Conservation (phyloP, 352 stramenopile species). For the Phytophthora sansomeana region DNA sequence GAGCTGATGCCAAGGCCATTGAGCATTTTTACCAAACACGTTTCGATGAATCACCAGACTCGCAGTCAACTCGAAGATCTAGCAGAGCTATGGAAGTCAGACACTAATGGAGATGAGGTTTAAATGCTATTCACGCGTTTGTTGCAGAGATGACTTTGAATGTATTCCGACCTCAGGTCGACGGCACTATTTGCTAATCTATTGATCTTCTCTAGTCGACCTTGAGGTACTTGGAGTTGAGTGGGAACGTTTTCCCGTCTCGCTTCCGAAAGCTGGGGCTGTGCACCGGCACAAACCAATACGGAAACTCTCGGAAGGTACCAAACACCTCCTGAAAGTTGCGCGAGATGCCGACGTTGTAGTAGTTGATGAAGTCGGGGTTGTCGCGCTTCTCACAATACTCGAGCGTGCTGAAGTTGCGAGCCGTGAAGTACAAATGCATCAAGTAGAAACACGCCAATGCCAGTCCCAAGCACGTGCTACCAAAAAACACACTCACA, state of each 20-base stretch:
- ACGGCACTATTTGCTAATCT: conserved; percentile 1
- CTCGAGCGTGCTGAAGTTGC: conserved; percentile 88
- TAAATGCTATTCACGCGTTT: conserved; percentile 4
- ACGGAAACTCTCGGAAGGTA: conserved; percentile 58
- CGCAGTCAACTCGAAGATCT: conserved; percentile 9
- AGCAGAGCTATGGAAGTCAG: conserved; percentile 13
- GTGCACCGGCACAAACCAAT: conserved; percentile 80
- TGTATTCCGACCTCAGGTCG: background rate
- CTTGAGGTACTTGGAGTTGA: conserved; percentile 64
- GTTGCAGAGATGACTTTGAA: background rate
- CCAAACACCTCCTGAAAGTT: conserved; percentile 87
- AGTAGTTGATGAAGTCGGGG: conserved; percentile 85
- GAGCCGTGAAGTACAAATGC: conserved; percentile 73
- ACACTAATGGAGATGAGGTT: background rate
- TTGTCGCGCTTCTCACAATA: conserved; percentile 88
- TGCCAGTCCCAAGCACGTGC: conserved; percentile 68
- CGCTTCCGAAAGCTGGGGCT: conserved; percentile 56
- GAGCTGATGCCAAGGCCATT: conserved; percentile 34
- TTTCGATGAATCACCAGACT: conserved; percentile 52
- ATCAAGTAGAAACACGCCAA: conserved; percentile 80
- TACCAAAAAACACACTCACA: conserved; percentile 75
- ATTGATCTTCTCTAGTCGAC: conserved; percentile 50
- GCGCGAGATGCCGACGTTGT: conserved; percentile 69
- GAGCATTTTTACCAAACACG: conserved; percentile 72
- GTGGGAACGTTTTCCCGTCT: conserved; percentile 57